Conservation (phyloP, 371 early-diverging fungal genomes). For the Mucor lusitanicus region DNA sequence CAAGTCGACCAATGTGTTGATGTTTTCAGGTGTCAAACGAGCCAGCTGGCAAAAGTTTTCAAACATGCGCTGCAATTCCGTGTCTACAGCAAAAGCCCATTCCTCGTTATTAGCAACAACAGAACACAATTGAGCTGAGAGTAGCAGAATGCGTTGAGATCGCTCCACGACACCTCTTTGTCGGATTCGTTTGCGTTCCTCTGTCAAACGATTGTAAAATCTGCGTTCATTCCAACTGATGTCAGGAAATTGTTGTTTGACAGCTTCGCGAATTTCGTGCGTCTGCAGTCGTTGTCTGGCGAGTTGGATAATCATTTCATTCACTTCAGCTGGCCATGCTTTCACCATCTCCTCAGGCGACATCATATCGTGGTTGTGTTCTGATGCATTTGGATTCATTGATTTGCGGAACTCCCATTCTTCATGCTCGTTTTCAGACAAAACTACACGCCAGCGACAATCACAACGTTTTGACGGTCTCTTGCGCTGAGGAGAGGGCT, state of each 20-base stretch:
- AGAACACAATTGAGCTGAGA: conserved; percentile 39
- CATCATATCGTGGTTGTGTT: conserved; percentile 63
- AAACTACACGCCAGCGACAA: conserved; percentile 66
- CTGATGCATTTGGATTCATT: conserved; percentile 56
- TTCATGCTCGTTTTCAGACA: conserved; percentile 57
- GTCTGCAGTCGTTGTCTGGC: conserved; percentile 46
- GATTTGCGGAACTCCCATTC: conserved; percentile 63
- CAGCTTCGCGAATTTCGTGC: conserved; percentile 59
- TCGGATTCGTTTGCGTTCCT: conserved; percentile 55
- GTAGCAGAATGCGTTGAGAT: conserved; percentile 27
- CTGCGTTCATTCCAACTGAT: conserved; percentile 63
- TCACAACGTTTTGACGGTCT: conserved; percentile 63
- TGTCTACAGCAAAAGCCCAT: conserved; percentile 36
- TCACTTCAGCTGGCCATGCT: conserved; percentile 56
- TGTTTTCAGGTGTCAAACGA: conserved; percentile 16
- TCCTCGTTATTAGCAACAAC: conserved; percentile 40
- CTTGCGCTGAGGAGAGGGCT: conserved; percentile 59
- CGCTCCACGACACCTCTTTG: conserved; percentile 39
- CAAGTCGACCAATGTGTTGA: conserved; percentile 22
- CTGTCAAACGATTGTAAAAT: conserved; percentile 61
- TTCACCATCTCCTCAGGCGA: conserved; percentile 61
- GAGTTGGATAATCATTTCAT: conserved; percentile 42
- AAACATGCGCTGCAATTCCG: conserved; percentile 35
- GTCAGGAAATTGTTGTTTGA: conserved; percentile 59
- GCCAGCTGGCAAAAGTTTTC: conserved; percentile 35